Base-by-base conservation (phyloP, 2,329 filamentous ascomycete species). In the Raffaelea albimanens region DNA sequence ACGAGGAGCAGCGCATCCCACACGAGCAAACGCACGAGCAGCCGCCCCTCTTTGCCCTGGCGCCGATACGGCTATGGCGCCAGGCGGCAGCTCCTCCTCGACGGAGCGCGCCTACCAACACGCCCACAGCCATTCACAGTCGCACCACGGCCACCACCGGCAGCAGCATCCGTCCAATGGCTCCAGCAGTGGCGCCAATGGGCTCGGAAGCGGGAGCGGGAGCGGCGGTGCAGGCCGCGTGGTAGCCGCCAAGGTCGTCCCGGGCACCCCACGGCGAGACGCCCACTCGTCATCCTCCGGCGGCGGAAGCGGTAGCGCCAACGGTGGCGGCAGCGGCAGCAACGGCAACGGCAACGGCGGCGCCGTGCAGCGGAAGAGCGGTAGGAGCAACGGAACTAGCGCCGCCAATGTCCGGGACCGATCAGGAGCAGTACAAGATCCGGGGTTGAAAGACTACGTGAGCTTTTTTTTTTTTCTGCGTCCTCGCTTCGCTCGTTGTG, bases 381-480 rank as follows among this genome's bases (percentile, higher is more conserved):
- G 14, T 8, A 38, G 34, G 14, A 38, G 34, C 25, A 29, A 14
- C 5, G 23, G n/a, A 18, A 36, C 18, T 11, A 36, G 39, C 45
- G n/a, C 64, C 63, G 53, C 66, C 65, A 48, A 60, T 65, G 53
- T 70, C 34, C 77, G 82, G 54, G 79, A 84, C 56, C 77, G 68
- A 47, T 67, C 68, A 11, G 50, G 52, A 55, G 80, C 82, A 5
- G 69, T 87, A 49, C 85, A 88, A 63, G 85, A 89, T 62, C 83
- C 83, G 3, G 85, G 84, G 20, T 65, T 90, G 60, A 87, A 85
- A 67, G 85, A 90, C 67, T 91, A 85, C 63, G 83, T 86, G 75
- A 58, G 7, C 14, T 22, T 16, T 44, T 40, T 31, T 46, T 13
- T 33, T 23, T 29, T 31, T 40, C 9, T 34, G 39, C 19, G 34